Conservation (phyloP, 2,329 filamentous ascomycete species). For the Ophiognomonia clavigignenti-juglandacearum region DNA sequence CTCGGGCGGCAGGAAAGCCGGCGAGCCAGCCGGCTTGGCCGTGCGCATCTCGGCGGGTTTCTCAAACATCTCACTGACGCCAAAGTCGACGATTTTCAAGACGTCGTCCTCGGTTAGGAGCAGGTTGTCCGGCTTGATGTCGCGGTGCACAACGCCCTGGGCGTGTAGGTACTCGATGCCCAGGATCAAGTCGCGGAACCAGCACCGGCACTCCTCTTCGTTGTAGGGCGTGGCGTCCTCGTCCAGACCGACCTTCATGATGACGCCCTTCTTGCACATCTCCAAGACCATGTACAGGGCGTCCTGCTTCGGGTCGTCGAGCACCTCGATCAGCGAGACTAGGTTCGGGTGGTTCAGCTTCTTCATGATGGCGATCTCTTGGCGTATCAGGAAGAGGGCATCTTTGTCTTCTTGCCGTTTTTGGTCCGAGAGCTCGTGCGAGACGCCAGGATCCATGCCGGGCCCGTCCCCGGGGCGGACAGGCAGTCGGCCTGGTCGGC, state of each 20-base stretch:
- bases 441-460: slow-evolving; percentile 21
- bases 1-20: slow-evolving; percentile 91
- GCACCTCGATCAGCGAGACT: slow-evolving; percentile 87
- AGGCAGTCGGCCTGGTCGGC: slow-evolving; percentile 32
- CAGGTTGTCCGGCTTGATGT: slow-evolving; percentile 97
- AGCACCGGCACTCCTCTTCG: slow-evolving; percentile 76
- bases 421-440: slow-evolving; percentile 28
- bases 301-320: slow-evolving; percentile 93
- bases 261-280: slow-evolving; percentile 96
- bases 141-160: slow-evolving; percentile 90
- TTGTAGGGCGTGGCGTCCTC: slow-evolving; percentile 77
- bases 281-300: slow-evolving; percentile 98
- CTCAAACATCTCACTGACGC: slow-evolving; percentile 98
- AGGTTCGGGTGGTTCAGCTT: slow-evolving; percentile 93
- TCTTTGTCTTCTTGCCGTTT: slow-evolving; percentile 59
- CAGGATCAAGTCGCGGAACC: slow-evolving; percentile 91
- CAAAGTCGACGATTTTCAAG: slow-evolving; percentile 97
- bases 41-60: slow-evolving; percentile 82
- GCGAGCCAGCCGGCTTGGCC: slow-evolving; percentile 88
- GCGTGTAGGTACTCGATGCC: slow-evolving; percentile 96
- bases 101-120: slow-evolving; percentile 85
- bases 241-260: slow-evolving; percentile 93
- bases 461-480: slow-evolving; percentile 19
- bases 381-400: slow-evolving; percentile 80
- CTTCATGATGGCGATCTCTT: slow-evolving; percentile 99